A percentile compares a stretch with the other conserved stretches of the same genome.
Conservation (phyloP, 2,329 filamentous ascomycete genomes). For the Gaeumannomyces tritici region DNA sequence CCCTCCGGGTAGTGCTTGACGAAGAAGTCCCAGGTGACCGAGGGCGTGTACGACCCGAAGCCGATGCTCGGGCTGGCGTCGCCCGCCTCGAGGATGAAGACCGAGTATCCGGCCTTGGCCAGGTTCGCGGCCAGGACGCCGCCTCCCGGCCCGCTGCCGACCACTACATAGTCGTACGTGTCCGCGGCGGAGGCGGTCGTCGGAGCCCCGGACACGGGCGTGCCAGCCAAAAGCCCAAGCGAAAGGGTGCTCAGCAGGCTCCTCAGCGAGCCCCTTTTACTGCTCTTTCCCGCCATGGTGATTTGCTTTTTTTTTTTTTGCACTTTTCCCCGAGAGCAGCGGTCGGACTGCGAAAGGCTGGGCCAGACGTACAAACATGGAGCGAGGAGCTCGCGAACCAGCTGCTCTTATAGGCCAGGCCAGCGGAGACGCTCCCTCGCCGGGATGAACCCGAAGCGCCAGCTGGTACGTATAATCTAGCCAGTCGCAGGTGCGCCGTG, state of each 20-base stretch:
- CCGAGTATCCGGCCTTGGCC: constrained; percentile 41
- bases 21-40: constrained; percentile 44
- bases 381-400: not conserved
- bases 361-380: not conserved
- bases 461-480: not conserved
- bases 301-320: not conserved
- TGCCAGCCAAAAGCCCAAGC: not conserved
- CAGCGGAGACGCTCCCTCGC: not conserved
- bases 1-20: constrained; percentile 43
- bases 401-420: not conserved
- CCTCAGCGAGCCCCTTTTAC: not conserved
- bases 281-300: not conserved
- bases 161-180: constrained; percentile 44
- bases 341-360: not conserved
- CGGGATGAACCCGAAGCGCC: not conserved
- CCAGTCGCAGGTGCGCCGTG: not conserved
- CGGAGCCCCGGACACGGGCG: not conserved
- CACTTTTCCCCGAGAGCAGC: too few relatives aligned
- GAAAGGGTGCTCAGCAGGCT: not conserved
- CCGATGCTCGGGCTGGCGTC: constrained; percentile 36
- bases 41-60: constrained; percentile 34
- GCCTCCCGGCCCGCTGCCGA: constrained; percentile 42
- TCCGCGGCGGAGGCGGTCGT: not conserved
- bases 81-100: constrained; percentile 44
- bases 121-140: constrained; percentile 39